Evolutionary conservation across 2,329 filamentous ascomycete species (phyloP).

Genomic region (Penicillium sp.): DNA sequence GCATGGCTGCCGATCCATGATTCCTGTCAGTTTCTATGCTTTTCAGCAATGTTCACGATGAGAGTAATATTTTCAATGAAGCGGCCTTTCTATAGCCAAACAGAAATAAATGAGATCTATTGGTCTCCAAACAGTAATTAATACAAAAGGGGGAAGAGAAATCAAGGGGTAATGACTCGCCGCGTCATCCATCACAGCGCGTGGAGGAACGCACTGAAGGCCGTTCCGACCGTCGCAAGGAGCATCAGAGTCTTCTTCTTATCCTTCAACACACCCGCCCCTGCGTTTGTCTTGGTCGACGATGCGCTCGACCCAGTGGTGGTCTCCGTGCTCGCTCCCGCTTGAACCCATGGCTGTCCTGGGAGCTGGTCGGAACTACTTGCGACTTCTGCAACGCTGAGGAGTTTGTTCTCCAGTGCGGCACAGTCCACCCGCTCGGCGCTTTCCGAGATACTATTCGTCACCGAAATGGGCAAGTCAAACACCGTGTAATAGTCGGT

Average conservation of each 20-base stretch:
- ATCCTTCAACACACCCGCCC: background rate
- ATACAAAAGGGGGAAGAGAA: constrained; percentile 1
- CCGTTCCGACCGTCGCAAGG: constrained; percentile 8
- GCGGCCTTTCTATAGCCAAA: background rate
- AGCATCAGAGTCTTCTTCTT: constrained; percentile 1
- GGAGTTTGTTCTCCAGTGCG: constrained; percentile 30
- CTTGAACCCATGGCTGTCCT: constrained; percentile 30
- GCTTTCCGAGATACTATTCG: constrained; percentile 60
- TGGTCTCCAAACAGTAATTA: background rate
- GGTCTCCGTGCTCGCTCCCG: constrained; percentile 11
- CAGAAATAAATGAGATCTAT: background rate
- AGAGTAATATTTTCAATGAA: background rate
- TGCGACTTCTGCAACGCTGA: constrained; percentile 19
- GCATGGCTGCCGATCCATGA: background rate
- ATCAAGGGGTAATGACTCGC: constrained; percentile 8
- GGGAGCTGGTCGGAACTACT: constrained; percentile 29
- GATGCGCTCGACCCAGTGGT: constrained; percentile 6
- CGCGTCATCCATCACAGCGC: constrained; percentile 15
- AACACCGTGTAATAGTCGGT: constrained; percentile 70
- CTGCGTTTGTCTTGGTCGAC: constrained; percentile 8
- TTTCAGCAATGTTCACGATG: background rate
- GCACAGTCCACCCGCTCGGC: constrained; percentile 31
- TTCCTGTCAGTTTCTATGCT: background rate
- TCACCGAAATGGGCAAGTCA: constrained; percentile 69
- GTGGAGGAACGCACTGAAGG: background rate